Evolutionary conservation across 2,329 filamentous ascomycete genomes (phyloP).

Genomic region (Diaporthe ilicicola): DNA sequence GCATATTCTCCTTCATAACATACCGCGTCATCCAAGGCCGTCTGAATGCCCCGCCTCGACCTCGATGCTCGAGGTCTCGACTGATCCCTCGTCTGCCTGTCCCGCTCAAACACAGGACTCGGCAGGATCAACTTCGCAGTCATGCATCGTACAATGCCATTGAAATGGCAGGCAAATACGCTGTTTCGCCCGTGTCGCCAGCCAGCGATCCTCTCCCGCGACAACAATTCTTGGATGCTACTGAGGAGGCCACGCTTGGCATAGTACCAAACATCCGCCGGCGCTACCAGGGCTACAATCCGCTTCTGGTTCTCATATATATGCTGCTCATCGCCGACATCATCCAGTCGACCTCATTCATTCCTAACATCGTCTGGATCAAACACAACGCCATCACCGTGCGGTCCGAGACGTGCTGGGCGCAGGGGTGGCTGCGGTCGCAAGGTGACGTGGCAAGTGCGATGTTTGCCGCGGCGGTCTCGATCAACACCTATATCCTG

Average conservation of each 20-base stretch:
- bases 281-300: slow-evolving; percentile 23
- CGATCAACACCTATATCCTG: slow-evolving; percentile 10
- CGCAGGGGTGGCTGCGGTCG: slow-evolving; percentile 24
- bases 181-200: neutral
- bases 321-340: slow-evolving; percentile 28
- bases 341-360: slow-evolving; percentile 18
- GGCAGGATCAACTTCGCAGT: neutral
- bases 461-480: slow-evolving; percentile 16
- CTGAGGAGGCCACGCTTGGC: neutral
- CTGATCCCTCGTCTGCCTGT: neutral
- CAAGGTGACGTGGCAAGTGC: slow-evolving; percentile 13
- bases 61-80: neutral
- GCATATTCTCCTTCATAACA: slow-evolving; percentile 21
- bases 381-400: slow-evolving; percentile 5
- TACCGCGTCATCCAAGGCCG: slow-evolving; percentile 19
- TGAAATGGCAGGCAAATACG: neutral
- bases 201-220: neutral
- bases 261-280: slow-evolving; percentile 15
- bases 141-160: neutral
- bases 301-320: slow-evolving; percentile 17
- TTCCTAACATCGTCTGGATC: slow-evolving; percentile 21
- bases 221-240: neutral
- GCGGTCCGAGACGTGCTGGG: slow-evolving; percentile 21
- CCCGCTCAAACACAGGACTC: neutral
- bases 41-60: neutral